These are phyloP conservation scores for Caryopteris hybrid DNA, from an alignment of 305 asterid genomes.

Conservation along the genomic window DNA sequence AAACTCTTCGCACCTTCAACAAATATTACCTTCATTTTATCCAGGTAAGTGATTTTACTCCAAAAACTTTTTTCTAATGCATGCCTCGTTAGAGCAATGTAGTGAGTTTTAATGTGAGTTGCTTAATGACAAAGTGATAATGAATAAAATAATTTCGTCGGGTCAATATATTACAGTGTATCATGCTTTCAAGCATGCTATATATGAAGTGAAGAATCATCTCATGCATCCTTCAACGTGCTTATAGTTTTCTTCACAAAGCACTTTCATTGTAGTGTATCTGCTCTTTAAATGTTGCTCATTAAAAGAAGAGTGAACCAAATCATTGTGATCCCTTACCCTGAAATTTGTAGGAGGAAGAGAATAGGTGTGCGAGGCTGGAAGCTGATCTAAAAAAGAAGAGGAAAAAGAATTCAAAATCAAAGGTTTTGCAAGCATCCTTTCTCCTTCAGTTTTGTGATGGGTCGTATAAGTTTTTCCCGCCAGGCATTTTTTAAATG, in stretches of 20 bases:
- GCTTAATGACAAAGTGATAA: background rate
- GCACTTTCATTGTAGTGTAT: too few species aligned
- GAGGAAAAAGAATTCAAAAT: constrained; percentile 15
- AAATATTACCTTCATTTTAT: constrained; percentile 40
- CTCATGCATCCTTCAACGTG: background rate
- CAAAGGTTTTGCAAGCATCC: constrained; percentile 29
- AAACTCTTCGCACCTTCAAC: constrained; percentile 40
- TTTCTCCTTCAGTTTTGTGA: background rate
- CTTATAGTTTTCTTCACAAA: background rate
- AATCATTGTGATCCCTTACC: background rate
- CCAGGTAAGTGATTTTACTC: constrained; percentile 27
- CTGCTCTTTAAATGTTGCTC: background rate
- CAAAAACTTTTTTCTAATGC: background rate
- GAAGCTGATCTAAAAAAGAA: constrained; percentile 16
- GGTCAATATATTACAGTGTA: too few species aligned
- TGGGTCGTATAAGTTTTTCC: background rate
- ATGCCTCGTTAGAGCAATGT: background rate
- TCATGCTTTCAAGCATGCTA: background rate
- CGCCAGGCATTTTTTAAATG: background rate
- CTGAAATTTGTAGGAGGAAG: constrained; percentile 45
- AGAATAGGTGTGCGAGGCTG: constrained; percentile 33
- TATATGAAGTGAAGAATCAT: background rate
- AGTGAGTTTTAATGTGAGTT: background rate
- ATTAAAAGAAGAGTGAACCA: background rate
- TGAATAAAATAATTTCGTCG: too few species aligned